A percentile compares a stretch with the other conserved stretches of the same genome.
These are phyloP conservation scores for Xylariaceae sp. DNA, from an alignment of 2,329 filamentous ascomycete species.

Conservation along the genomic window DNA sequence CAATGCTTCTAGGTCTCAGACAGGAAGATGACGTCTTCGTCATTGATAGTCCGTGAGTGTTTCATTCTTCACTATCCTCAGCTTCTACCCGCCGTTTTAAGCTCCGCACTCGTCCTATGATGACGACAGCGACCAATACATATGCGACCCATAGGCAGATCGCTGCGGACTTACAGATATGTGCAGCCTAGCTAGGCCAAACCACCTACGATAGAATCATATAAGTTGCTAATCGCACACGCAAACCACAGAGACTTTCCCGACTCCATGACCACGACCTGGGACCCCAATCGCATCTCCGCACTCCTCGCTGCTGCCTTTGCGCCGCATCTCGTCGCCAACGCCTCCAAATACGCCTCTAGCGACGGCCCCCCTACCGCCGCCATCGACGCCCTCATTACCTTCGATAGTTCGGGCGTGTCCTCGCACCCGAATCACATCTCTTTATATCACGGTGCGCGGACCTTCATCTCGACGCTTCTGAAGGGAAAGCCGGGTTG, in stretches of 20 bases:
- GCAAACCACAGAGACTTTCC: constrained; percentile 68
- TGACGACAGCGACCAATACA: no score
- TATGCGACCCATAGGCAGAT: no score
- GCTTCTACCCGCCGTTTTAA: not conserved
- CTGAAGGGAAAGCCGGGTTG: constrained; percentile 69
- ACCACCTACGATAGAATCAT: not conserved
- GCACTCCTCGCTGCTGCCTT: constrained; percentile 75
- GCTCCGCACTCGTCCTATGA: no score
- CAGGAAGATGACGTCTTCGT: constrained; percentile 82
- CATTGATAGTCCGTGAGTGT: constrained; percentile 74
- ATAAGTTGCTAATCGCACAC: not conserved
- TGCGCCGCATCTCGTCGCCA: constrained; percentile 66
- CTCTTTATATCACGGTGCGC: constrained; percentile 83
- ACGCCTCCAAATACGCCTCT: constrained; percentile 39
- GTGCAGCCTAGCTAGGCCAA: no score
- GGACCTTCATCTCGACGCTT: constrained; percentile 72
- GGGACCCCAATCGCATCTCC: constrained; percentile 75
- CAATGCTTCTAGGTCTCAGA: constrained; percentile 75
- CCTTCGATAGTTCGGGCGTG: constrained; percentile 84
- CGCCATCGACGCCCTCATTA: constrained; percentile 82
- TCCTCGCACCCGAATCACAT: constrained; percentile 94
- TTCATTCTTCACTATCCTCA: not conserved
- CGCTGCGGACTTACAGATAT: no score
- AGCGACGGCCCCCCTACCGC: constrained; percentile 50
- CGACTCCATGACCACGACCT: constrained; percentile 84